Evolutionary conservation across 768 basidiomycete genomes (phyloP).

Genomic region (Holtermannia corniformis): DNA sequence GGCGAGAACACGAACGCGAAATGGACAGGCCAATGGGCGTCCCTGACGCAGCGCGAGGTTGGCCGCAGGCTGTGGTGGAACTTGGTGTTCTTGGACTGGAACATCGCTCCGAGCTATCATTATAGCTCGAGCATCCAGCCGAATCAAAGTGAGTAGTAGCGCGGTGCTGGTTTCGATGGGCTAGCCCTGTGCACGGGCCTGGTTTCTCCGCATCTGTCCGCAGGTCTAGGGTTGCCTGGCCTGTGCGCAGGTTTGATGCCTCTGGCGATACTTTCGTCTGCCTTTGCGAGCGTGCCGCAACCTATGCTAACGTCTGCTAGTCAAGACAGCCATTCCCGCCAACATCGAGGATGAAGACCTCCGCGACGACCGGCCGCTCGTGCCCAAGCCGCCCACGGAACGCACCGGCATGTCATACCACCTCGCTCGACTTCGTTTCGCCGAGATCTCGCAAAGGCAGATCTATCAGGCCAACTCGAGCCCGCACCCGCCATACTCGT

Average conservation of each 20-base stretch:
- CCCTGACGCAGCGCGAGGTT: conserved; percentile 40
- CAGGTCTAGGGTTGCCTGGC: no score
- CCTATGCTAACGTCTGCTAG: conserved; percentile 18
- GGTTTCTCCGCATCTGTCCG: no score
- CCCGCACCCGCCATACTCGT: conserved; percentile 38
- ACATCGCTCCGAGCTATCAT: conserved; percentile 38
- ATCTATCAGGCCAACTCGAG: conserved; percentile 41
- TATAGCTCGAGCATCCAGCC: conserved; percentile 39
- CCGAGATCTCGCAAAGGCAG: conserved; percentile 38
- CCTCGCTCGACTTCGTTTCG: conserved; percentile 37
- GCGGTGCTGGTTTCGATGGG: background rate
- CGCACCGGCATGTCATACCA: conserved; percentile 41
- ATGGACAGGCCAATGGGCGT: conserved; percentile 42
- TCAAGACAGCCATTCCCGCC: conserved; percentile 40
- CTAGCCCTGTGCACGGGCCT: no score
- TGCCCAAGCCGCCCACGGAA: conserved; percentile 25
- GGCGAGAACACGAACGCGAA: conserved; percentile 34
- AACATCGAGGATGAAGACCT: conserved; percentile 42
- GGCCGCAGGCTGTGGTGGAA: conserved; percentile 42
- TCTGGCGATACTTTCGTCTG: no score
- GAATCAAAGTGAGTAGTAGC: conserved; percentile 37
- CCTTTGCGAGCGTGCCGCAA: no score
- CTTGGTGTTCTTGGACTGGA: conserved; percentile 42
- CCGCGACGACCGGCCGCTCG: conserved; percentile 33
- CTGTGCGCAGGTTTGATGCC: no score